These are phyloP conservation scores for Crithidia bombi DNA, from an alignment of 208 protist species.

Conservation along the genomic window DNA sequence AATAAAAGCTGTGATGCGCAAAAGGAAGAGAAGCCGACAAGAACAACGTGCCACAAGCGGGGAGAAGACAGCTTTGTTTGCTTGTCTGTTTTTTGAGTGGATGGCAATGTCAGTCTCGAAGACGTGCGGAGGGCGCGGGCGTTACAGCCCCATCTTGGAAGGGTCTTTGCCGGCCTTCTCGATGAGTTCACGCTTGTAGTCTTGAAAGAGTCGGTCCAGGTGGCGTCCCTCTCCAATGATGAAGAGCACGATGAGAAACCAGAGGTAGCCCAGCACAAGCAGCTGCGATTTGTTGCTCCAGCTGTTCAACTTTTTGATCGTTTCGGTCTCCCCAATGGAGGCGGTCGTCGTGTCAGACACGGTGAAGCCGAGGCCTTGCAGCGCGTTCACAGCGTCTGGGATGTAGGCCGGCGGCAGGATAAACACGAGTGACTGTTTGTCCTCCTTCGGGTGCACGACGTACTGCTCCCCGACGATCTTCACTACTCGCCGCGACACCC, in stretches of 20 bases:
- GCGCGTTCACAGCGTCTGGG: conserved; percentile 64
- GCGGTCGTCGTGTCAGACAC: conserved; percentile 66
- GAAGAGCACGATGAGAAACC: conserved; percentile 77
- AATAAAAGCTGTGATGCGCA: not conserved
- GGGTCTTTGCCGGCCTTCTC: conserved; percentile 83
- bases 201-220: conserved; percentile 61
- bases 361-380: conserved; percentile 75
- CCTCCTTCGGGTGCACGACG: conserved; percentile 74
- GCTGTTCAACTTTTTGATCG: conserved; percentile 53
- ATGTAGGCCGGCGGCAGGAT: conserved; percentile 73
- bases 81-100: not conserved
- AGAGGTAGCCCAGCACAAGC: conserved; percentile 72
- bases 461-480: conserved; percentile 81
- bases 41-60: not conserved
- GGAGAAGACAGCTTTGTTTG: not conserved
- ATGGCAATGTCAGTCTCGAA: too few species aligned
- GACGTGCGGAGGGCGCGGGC: too few species aligned
- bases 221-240: conserved; percentile 66
- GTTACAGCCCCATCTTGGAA: conserved; percentile 65
- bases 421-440: conserved; percentile 79
- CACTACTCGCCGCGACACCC: conserved; percentile 61
- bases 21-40: not conserved
- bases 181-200: conserved; percentile 82
- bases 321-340: conserved; percentile 52
- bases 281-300: conserved; percentile 75